phyloP scores from a whole-genome alignment of 306 rosid genomes.

The Prunus mume region DNA sequence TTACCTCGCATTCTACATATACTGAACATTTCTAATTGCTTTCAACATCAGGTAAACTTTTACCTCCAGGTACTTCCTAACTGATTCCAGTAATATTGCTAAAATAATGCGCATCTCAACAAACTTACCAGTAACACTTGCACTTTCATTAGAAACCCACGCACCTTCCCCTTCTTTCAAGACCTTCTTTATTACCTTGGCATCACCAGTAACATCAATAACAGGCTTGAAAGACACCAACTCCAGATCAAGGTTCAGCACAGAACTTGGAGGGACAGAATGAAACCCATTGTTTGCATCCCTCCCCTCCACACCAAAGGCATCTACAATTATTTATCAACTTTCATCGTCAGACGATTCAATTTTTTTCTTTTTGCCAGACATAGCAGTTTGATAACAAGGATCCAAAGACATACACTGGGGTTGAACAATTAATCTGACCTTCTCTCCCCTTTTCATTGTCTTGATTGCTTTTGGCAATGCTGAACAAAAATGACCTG shows the following conservation, averaged over 20 bases:
- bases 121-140: slow-evolving; percentile 58
- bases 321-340: slow-evolving; percentile 40
- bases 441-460: slow-evolving; percentile 65
- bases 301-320: slow-evolving; percentile 47
- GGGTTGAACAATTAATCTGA: slow-evolving; percentile 64
- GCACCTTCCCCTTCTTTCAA: slow-evolving; percentile 61
- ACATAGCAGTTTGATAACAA: slow-evolving; percentile 8
- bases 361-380: background rate
- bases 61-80: background rate
- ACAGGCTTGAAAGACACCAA: slow-evolving; percentile 67
- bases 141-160: slow-evolving; percentile 55
- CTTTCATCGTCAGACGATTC: background rate
- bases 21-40: too few relatives aligned
- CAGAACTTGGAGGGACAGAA: slow-evolving; percentile 45
- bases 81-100: background rate
- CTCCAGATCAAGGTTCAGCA: slow-evolving; percentile 51
- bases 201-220: slow-evolving; percentile 61
- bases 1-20: too few relatives aligned
- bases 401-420: slow-evolving; percentile 45
- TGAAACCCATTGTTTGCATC: slow-evolving; percentile 37
- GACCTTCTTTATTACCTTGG: slow-evolving; percentile 63
- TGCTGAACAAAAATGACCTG: slow-evolving; percentile 54
- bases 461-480: slow-evolving; percentile 57
- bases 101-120: background rate
- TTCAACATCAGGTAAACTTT: too few relatives aligned